Conservation (phyloP, 192 early-diverging fungal genomes). For the Rhizophagus clarus region DNA sequence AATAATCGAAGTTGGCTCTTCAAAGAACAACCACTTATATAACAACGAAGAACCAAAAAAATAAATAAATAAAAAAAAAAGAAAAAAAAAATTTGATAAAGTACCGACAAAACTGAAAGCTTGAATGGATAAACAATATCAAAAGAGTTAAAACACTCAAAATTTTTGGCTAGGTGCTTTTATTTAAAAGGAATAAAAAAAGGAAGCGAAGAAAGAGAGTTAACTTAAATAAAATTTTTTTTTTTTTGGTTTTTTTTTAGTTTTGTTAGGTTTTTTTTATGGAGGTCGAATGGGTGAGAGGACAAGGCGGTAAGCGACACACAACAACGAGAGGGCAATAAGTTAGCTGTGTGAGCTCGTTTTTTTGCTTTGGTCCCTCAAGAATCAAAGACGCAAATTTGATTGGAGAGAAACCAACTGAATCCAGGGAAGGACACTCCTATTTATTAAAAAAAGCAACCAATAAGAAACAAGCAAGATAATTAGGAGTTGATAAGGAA, state of each 20-base stretch:
- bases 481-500: not conserved
- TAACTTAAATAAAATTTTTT: not conserved
- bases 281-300: not conserved
- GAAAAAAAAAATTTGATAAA: not conserved
- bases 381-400: constrained; percentile 28
- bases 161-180: no score
- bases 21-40: not conserved
- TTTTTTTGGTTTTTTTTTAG: constrained; percentile 6
- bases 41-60: no score
- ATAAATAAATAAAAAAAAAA: not conserved
- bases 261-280: constrained; percentile 2
- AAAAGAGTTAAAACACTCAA: no score
- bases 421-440: not conserved
- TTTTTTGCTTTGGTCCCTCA: constrained; percentile 30
- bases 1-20: not conserved
- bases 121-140: no score
- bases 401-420: constrained; percentile 32
- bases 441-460: constrained; percentile 9
- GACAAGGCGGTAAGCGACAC: constrained; percentile 17
- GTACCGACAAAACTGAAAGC: no score
- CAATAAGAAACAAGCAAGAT: not conserved
- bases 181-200: not conserved
- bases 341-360: constrained; percentile 26
- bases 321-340: constrained; percentile 24
- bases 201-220: not conserved